phyloP scores from a whole-genome alignment of 108 stramenopile species.

The Seminavis robusta region DNA sequence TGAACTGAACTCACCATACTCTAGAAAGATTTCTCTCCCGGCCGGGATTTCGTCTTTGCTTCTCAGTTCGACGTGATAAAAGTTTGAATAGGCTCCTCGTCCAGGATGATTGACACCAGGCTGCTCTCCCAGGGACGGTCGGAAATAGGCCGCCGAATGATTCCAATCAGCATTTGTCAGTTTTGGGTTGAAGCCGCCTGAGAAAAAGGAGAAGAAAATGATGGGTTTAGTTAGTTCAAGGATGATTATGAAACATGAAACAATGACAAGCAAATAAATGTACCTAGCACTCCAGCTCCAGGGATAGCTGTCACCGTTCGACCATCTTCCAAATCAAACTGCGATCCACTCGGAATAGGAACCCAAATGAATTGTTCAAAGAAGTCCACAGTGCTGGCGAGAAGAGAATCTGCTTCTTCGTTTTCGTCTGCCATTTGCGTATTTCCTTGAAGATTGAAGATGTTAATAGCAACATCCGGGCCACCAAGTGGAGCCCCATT shows the following conservation, averaged over 20 bases:
- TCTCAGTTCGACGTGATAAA: conserved; percentile 48
- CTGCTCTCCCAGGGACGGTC: conserved; percentile 20
- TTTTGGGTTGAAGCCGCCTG: conserved; percentile 28
- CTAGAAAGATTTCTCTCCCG: conserved; percentile 70
- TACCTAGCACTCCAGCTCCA: conserved; percentile 41
- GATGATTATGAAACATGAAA: too few relatives aligned
- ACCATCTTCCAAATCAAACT: conserved; percentile 25
- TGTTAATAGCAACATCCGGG: conserved; percentile 44
- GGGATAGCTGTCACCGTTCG: conserved; percentile 29
- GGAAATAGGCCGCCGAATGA: conserved; percentile 31
- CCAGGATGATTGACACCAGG: conserved; percentile 44
- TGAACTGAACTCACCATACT: background rate
- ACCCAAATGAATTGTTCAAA: conserved; percentile 31
- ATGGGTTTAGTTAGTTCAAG: too few relatives aligned
- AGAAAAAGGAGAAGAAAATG: too few relatives aligned
- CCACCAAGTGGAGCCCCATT: conserved; percentile 14
- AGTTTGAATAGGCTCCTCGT: conserved; percentile 57
- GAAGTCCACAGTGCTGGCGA: conserved; percentile 32
- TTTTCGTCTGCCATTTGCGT: conserved; percentile 7
- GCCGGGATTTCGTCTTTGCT: conserved; percentile 43
- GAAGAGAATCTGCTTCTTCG: conserved; percentile 3
- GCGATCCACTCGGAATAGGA: conserved; percentile 23
- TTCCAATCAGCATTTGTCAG: conserved; percentile 57
- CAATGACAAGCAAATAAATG: background rate
- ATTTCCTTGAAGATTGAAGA: conserved; percentile 30